A percentile compares a stretch with the other conserved stretches of the same genome.
Evolutionary conservation across 2,329 filamentous ascomycete species (phyloP).

Genomic region (Phaeophleospora eucalypticola): DNA sequence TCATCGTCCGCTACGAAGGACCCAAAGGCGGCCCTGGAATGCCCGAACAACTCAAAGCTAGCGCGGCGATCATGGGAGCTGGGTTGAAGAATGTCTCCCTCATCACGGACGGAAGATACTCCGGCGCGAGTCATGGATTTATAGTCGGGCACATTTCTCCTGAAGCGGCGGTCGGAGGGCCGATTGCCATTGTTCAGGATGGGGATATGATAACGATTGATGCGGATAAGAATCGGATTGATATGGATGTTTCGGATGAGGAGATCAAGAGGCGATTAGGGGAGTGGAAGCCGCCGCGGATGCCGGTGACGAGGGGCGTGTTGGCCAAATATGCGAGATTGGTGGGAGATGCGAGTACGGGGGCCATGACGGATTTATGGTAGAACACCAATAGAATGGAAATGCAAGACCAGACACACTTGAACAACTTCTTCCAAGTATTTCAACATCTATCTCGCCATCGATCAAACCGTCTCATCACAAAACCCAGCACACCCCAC

Average conservation of each 20-base stretch:
- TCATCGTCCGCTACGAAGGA: conserved; percentile 90
- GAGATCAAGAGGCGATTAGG: conserved; percentile 63
- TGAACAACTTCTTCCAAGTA: too few species aligned
- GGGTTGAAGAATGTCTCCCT: conserved; percentile 82
- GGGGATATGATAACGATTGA: conserved; percentile 85
- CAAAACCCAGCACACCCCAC: not conserved
- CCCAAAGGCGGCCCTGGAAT: conserved; percentile 92
- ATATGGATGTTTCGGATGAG: conserved; percentile 67
- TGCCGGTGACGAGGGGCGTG: conserved; percentile 73
- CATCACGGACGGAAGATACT: conserved; percentile 88
- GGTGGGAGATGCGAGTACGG: conserved; percentile 87
- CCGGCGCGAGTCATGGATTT: conserved; percentile 83
- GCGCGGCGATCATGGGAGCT: conserved; percentile 88
- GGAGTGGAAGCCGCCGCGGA: conserved; percentile 66
- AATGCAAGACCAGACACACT: too few species aligned
- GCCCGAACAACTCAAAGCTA: conserved; percentile 89
- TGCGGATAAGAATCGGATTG: conserved; percentile 67
- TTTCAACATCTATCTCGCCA: too few species aligned
- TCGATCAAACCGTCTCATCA: not conserved
- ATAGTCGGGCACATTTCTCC: conserved; percentile 92
- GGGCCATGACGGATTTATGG: conserved; percentile 80
- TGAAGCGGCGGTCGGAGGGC: conserved; percentile 83
- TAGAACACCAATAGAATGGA: not conserved
- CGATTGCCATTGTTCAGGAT: conserved; percentile 75
- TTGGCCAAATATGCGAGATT: conserved; percentile 85